A percentile compares a stretch with the other conserved stretches of the same genome.
phyloP scores from a whole-genome alignment of 73 alveolate species.

The Paramecium biaurelia region DNA sequence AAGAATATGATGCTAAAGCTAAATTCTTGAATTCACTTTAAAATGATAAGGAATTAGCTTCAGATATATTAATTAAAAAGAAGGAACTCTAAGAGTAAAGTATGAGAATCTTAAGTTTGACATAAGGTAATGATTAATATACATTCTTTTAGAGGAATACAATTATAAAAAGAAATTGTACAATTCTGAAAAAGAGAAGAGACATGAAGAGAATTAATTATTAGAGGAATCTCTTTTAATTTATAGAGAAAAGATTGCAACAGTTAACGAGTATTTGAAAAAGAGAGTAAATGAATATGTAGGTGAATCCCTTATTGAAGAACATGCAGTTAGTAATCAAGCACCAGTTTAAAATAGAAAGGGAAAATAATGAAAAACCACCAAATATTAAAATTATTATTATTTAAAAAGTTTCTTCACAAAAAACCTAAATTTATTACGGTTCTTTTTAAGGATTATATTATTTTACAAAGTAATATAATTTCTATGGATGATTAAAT shows the following conservation, averaged over 20 bases:
- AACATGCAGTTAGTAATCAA: conserved; percentile 38
- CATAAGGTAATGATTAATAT: neutral
- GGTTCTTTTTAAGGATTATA: no score
- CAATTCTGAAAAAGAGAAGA: conserved; percentile 9
- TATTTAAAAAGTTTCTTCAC: neutral
- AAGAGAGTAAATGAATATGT: conserved; percentile 53
- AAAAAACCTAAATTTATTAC: neutral
- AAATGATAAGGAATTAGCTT: conserved; percentile 40
- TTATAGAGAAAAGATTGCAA: conserved; percentile 32
- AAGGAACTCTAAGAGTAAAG: conserved; percentile 27
- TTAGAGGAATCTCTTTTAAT: conserved; percentile 41
- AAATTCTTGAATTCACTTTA: conserved; percentile 44
- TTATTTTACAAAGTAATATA: no score
- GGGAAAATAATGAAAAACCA: conserved; percentile 20
- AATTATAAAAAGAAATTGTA: conserved; percentile 30
- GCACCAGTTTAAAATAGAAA: conserved; percentile 29
- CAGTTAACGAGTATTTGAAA: conserved; percentile 42
- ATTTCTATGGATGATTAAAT: no score
- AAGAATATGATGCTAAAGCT: conserved; percentile 54
- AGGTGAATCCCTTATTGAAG: conserved; percentile 42
- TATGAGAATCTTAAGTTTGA: conserved; percentile 32
- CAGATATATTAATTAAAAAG: conserved; percentile 18
- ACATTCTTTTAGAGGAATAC: neutral
- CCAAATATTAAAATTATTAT: neutral
- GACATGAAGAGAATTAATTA: conserved; percentile 46